phyloP scores from a whole-genome alignment of 23 red algal species.

The Gracilaria vermiculophylla region DNA sequence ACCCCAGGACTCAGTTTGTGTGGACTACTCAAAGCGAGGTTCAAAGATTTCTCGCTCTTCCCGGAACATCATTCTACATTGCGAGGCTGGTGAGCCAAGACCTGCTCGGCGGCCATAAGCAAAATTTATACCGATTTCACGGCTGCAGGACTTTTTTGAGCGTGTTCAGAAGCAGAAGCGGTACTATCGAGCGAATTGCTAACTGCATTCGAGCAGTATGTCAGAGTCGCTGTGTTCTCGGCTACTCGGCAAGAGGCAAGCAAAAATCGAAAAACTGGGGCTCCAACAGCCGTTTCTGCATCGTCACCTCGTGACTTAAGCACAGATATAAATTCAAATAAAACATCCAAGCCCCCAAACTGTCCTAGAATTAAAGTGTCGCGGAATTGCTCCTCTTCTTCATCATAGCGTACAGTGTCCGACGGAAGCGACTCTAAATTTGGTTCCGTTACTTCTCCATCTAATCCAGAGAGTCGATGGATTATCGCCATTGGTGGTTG shows the following conservation, averaged over 20 bases:
- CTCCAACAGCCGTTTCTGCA: slow-evolving; percentile 52
- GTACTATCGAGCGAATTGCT: slow-evolving; percentile 67
- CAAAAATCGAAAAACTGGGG: slow-evolving; percentile 51
- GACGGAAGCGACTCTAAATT: slow-evolving; percentile 46
- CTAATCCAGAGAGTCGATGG: slow-evolving; percentile 81
- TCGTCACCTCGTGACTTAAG: slow-evolving; percentile 62
- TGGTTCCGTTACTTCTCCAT: slow-evolving; percentile 86
- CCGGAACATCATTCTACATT: slow-evolving; percentile 35
- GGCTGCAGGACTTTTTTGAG: slow-evolving; percentile 49
- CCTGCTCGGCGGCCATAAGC: slow-evolving; percentile 51
- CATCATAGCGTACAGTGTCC: slow-evolving; percentile 29
- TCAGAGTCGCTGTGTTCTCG: slow-evolving; percentile 42
- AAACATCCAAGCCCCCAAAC: slow-evolving; percentile 50
- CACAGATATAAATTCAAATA: slow-evolving; percentile 54
- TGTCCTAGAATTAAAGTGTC: slow-evolving; percentile 52
- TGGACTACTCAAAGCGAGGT: slow-evolving; percentile 18
- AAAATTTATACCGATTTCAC: slow-evolving; percentile 57
- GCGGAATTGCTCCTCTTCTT: slow-evolving; percentile 37
- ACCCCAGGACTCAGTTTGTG: slow-evolving; percentile 58
- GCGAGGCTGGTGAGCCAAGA: slow-evolving; percentile 51
- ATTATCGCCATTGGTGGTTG: slow-evolving; percentile 27
- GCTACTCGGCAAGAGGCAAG: slow-evolving; percentile 60
- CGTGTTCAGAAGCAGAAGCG: slow-evolving; percentile 62
- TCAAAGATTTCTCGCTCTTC: not conserved
- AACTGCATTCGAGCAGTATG: slow-evolving; percentile 46